Evolutionary conservation across 1,139 yeast species (phyloP), one percentile per base, ranked within the genome.

Genomic region (Pichia sp.): DNA sequence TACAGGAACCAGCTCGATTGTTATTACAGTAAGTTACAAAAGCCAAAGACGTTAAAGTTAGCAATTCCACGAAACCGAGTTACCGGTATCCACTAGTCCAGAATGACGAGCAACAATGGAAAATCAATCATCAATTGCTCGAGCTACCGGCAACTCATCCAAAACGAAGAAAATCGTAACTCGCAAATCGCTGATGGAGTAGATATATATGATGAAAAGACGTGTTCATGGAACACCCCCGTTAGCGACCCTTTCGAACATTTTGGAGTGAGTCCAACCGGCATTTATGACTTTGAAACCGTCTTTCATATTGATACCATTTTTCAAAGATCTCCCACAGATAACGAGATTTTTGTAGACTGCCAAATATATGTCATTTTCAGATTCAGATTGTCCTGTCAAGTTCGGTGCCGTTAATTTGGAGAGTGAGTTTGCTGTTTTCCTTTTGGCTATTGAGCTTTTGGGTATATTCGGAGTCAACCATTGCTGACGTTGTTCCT

Each of bases 261-360:
- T 73, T 48, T 73, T 80, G 27, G 75, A 76, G 45, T 75, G 77
- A 26, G 70, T 67, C 94, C 94, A 84, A 6, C 90, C 92, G 5
- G 77, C 73, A 55, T 82, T 75, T 35, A 83, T 72, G 16, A 83
- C 72, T 47, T 70, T 71, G 45, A 82, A 57, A 39, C 79, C 73
- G 56, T 83, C 90, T 47, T 64, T 64, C 52, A 83, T 66, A 58
- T 81, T 82, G 59, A 84, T 65, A 33, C 79, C 76, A 54, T 68
- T 73, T 52, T 72, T 77, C 54, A 84, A 67, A 2, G 71, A 66
- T 54, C 72, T 74, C 35, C 78, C 79, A 56, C 78, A 78, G 33
- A 78, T 73, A 23, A 83, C 79, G 51, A 84, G 64, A 47, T 70
- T 71, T 38, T 67, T 68, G 59, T 81, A 83, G 16, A 84, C 69